These are phyloP conservation scores for Kingdonia uniflora DNA, from an alignment of 164 flowering plant genomes.

Conservation along the genomic window DNA sequence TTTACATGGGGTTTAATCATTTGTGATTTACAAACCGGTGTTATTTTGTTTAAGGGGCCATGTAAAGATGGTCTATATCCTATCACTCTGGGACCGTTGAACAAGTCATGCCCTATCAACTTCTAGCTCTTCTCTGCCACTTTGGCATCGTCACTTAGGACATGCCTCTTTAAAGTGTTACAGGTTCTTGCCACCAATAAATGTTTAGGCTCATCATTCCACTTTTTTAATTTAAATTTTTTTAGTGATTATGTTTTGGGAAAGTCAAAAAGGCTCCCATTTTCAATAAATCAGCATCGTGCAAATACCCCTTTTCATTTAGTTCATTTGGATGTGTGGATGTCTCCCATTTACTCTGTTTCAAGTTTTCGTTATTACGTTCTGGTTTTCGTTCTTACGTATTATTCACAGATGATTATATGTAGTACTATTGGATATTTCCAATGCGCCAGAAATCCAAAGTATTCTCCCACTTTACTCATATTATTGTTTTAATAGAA, in stretches of 20 bases:
- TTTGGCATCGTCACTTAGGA: neutral
- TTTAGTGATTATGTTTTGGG: neutral
- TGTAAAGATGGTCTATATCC: constrained; percentile 3
- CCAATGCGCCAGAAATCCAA: no score
- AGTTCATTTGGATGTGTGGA: neutral
- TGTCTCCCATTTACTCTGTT: no score
- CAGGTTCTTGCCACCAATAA: neutral
- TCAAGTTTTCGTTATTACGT: no score
- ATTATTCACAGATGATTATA: no score
- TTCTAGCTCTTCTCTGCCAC: neutral
- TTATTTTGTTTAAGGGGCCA: neutral
- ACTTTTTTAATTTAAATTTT: neutral
- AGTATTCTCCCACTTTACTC: no score
- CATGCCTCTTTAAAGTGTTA: neutral
- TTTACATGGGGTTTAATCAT: neutral
- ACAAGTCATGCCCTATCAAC: neutral
- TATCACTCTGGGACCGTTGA: neutral
- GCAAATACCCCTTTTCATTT: neutral
- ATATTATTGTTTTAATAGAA: no score
- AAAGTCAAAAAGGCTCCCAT: neutral
- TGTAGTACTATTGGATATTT: no score
- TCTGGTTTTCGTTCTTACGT: no score
- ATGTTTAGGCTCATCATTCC: neutral
- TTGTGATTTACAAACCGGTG: neutral
- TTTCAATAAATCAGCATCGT: neutral